Evolutionary conservation across 2,329 filamentous ascomycete species (phyloP), one percentile per base, ranked within the genome.

Genomic region (Penicillium thymicola): DNA sequence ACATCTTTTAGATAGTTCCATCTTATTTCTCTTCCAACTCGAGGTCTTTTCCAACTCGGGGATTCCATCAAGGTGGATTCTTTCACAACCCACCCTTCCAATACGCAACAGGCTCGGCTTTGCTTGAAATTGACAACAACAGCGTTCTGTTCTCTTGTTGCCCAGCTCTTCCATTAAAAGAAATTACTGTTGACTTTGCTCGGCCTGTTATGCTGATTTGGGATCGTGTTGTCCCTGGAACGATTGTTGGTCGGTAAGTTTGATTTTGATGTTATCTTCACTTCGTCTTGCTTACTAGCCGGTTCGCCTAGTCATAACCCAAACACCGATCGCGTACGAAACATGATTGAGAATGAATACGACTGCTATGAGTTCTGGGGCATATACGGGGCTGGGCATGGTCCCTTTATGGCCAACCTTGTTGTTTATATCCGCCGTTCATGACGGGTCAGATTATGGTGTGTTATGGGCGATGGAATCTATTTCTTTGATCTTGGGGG

Each of bases 331-430:
- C 18, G 30, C 0, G 28, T 47, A 3, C 1, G 5, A 1, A 25
- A 25, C 13, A 36, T 47, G 18, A 11, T 47, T 16, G 5, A 21
- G 2, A 11, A 6, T 2, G 18, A 34, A 4, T 47, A 47, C 2
- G 14, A 34, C 10, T 23, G 18, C 44, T 11, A 34, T 5, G 6
- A 11, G 5, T 34, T 34, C 4, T 23, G 18, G 28, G 44, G 34
- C 3, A 4, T 21, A 2, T 13, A 16, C 16, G 3, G 23, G 3
- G 2, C 1, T n/a, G 8, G 1, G 16, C 2, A 2, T 23, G 43
- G n/a, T 9, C n/a, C n/a, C 13, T 47, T 34, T 4, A 25, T 1
- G 28, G 23, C 44, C 3, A 7, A 34, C 18, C 44, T 25, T 10
- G 14, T 8, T 34, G 30, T n/a, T 13, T 34, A 47, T 13, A 34